Percentiles rank a stretch among this genome's conserved stretches.
phyloP scores from a whole-genome alignment of 805 yeast species.

The Wickerhamomyces canadensis region DNA sequence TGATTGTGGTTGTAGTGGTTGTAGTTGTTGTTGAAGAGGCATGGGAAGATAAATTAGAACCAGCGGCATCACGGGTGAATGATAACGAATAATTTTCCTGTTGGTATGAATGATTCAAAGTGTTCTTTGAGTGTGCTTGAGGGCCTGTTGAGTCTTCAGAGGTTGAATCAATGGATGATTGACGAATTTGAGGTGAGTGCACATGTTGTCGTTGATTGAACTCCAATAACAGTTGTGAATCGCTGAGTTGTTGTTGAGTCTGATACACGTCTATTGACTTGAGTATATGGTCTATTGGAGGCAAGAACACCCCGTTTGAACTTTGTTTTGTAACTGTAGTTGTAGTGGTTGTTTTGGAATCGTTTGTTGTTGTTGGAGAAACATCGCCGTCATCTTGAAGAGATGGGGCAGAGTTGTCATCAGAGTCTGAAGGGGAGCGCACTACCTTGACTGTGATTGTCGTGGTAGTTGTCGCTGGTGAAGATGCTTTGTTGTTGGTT shows the following conservation, averaged over 20 bases:
- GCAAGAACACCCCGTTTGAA: slow-evolving; percentile 8
- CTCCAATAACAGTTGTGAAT: slow-evolving; percentile 22
- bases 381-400: not conserved
- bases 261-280: slow-evolving; percentile 23
- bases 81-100: not conserved
- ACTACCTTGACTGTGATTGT: not conserved
- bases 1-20: not conserved
- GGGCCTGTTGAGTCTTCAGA: too few species aligned
- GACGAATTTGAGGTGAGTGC: slow-evolving; percentile 1
- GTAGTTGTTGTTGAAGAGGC: not conserved
- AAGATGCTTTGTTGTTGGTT: not conserved
- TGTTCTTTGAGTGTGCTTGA: too few species aligned
- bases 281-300: slow-evolving; percentile 22
- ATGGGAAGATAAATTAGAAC: not conserved
- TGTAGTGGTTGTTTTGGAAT: not conserved
- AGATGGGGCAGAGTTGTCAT: not conserved
- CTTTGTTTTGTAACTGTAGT: not conserved
- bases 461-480: too few species aligned
- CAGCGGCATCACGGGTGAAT: too few species aligned
- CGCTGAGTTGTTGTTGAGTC: slow-evolving; percentile 23
- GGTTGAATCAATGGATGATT: slow-evolving; percentile 1
- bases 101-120: not conserved
- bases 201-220: slow-evolving; percentile 14
- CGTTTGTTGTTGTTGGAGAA: not conserved
- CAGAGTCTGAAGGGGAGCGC: too few species aligned